These are phyloP conservation scores for Xylariales sp. DNA, from an alignment of 2,329 filamentous ascomycete genomes.

Conservation along the genomic window DNA sequence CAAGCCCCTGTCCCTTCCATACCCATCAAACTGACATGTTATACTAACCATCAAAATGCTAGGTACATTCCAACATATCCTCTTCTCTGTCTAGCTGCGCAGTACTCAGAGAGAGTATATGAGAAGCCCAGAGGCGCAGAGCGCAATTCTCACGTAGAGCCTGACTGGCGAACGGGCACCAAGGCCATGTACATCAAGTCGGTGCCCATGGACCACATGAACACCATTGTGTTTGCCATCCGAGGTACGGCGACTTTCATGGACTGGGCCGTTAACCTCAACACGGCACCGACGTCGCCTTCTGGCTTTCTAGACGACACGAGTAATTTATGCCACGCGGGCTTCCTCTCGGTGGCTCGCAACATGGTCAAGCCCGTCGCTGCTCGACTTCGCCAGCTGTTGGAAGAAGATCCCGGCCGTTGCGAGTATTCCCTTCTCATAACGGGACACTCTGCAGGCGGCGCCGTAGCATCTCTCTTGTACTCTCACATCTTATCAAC, in stretches of 20 bases:
- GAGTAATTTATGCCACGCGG: constrained; percentile 74
- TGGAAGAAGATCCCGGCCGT: constrained; percentile 67
- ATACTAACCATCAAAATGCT: neutral
- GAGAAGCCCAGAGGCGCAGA: constrained; percentile 58
- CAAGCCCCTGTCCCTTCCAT: neutral
- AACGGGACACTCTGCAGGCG: constrained; percentile 82
- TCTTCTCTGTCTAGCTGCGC: constrained; percentile 72
- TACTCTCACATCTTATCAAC: constrained; percentile 76
- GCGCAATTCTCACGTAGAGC: constrained; percentile 63
- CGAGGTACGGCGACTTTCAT: constrained; percentile 75
- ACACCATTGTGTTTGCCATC: constrained; percentile 79
- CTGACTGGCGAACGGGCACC: constrained; percentile 69
- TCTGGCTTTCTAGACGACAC: constrained; percentile 70
- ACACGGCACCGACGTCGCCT: constrained; percentile 62
- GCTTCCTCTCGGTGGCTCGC: constrained; percentile 71
- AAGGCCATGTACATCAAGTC: constrained; percentile 86
- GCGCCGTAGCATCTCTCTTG: constrained; percentile 74
- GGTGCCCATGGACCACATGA: constrained; percentile 70
- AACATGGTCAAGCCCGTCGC: constrained; percentile 74
- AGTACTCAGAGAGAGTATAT: constrained; percentile 74
- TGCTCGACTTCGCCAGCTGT: constrained; percentile 60
- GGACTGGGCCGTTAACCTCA: constrained; percentile 84
- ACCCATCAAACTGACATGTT: neutral
- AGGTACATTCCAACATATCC: constrained; percentile 73
- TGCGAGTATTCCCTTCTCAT: constrained; percentile 69